phyloP scores from a whole-genome alignment of 202 grass and related monocot genomes.

The Zizania palustris region DNA sequence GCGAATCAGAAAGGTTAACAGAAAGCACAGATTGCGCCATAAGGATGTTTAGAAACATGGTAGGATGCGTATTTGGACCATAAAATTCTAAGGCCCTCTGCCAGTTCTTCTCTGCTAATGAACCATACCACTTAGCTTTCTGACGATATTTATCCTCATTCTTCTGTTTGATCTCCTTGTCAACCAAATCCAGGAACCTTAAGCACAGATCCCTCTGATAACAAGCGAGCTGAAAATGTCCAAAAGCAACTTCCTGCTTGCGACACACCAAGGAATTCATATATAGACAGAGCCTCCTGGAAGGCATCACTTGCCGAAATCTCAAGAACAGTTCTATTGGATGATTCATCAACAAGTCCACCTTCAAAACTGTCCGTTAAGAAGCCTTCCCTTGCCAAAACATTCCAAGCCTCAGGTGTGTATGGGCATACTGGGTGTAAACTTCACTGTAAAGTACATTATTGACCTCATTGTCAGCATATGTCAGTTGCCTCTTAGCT shows the following conservation, averaged over 20 bases:
- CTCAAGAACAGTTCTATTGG: constrained; percentile 57
- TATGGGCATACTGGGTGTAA: constrained; percentile 90
- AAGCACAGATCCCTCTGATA: constrained; percentile 91
- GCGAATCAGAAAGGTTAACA: constrained; percentile 57
- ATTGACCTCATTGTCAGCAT: constrained; percentile 61
- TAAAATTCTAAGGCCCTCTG: constrained; percentile 82
- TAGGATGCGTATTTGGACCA: constrained; percentile 78
- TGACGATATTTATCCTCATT: constrained; percentile 73
- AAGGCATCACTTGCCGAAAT: constrained; percentile 90
- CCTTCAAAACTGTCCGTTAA: constrained; percentile 65
- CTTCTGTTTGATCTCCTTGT: constrained; percentile 76
- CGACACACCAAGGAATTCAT: constrained; percentile 77
- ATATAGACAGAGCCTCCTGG: constrained; percentile 83
- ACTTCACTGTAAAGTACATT: constrained; percentile 65
- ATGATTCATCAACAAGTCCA: constrained; percentile 59
- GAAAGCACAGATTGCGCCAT: constrained; percentile 74
- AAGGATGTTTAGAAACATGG: constrained; percentile 91
- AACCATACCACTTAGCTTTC: constrained; percentile 87
- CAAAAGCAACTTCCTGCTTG: constrained; percentile 92
- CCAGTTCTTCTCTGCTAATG: constrained; percentile 87
- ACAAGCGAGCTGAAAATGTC: constrained; percentile 85
- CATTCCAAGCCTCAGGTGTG: constrained; percentile 96
- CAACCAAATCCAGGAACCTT: constrained; percentile 73
- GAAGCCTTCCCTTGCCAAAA: constrained; percentile 88
- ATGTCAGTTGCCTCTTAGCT: constrained; percentile 67